Percentiles rank a stretch among this genome's conserved stretches.
Conservation (phyloP, 2,329 filamentous ascomycete genomes). For the Xylaria sp. region DNA sequence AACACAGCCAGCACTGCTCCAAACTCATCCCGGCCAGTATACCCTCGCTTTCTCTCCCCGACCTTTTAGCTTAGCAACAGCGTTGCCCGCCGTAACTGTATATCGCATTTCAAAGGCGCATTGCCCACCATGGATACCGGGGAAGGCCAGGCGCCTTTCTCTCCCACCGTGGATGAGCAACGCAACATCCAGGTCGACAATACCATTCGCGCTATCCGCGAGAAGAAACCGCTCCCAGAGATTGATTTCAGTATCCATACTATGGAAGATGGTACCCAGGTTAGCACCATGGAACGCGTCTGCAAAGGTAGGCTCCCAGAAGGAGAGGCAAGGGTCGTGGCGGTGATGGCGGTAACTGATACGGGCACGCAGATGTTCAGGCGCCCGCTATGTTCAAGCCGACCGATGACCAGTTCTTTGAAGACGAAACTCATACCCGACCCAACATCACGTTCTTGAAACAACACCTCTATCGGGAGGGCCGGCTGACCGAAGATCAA, state of each 20-base stretch:
- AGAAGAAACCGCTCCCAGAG: constrained; percentile 95
- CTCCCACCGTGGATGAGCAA: constrained; percentile 46
- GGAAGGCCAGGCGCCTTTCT: constrained; percentile 40
- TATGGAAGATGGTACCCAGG: constrained; percentile 96
- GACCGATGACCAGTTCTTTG: constrained; percentile 92
- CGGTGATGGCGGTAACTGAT: constrained; percentile 22
- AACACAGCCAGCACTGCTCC: constrained; percentile 12
- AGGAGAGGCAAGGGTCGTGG: constrained; percentile 3
- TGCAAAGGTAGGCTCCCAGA: constrained; percentile 79
- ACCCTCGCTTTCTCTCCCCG: constrained; percentile 6
- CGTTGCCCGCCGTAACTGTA: constrained; percentile 2
- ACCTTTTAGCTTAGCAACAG: constrained; percentile 1
- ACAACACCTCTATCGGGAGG: constrained; percentile 97
- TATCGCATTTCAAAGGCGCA: constrained; percentile 18
- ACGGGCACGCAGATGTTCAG: constrained; percentile 78
- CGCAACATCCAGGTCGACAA: constrained; percentile 75
- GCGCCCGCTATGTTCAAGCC: constrained; percentile 92
- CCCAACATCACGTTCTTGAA: constrained; percentile 94
- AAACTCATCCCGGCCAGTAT: constrained; percentile 6
- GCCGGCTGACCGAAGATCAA: constrained; percentile 94
- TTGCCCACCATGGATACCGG: constrained; percentile 53
- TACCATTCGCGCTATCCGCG: constrained; percentile 85
- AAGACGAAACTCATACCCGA: constrained; percentile 81
- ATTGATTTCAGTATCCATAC: constrained; percentile 98
- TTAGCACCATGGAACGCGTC: constrained; percentile 93